Evolutionary conservation across 2,329 filamentous ascomycete genomes (phyloP).

Genomic region (Sclerotinia glacialis): DNA sequence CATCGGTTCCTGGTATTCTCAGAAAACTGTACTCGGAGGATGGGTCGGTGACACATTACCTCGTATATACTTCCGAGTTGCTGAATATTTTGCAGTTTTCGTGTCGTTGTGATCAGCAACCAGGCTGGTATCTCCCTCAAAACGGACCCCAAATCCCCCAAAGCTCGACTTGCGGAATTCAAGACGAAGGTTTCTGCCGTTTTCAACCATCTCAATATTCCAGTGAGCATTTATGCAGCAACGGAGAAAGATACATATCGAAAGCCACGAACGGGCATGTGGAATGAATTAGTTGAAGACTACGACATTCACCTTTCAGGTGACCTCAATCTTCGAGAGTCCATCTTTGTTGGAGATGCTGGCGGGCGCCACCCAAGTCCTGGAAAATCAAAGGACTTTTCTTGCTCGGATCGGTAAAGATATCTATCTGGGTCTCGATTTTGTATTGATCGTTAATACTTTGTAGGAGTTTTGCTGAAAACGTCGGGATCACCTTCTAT

Average conservation of each 20-base stretch:
- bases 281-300: constrained; percentile 62
- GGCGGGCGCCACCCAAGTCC: constrained; percentile 54
- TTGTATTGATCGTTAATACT: constrained; percentile 23
- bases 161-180: constrained; percentile 69
- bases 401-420: constrained; percentile 55
- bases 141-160: constrained; percentile 66
- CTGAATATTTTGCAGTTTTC: constrained; percentile 53
- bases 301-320: constrained; percentile 42
- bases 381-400: constrained; percentile 57
- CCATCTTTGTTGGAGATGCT: constrained; percentile 89
- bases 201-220: constrained; percentile 69
- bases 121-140: constrained; percentile 80
- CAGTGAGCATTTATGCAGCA: constrained; percentile 79
- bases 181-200: constrained; percentile 75
- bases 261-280: constrained; percentile 89
- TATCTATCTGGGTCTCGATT: neutral
- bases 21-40: constrained; percentile 64
- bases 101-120: constrained; percentile 80
- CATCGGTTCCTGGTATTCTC: constrained; percentile 64
- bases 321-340: constrained; percentile 65
- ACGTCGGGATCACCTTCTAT: constrained; percentile 74
- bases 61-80: constrained; percentile 10
- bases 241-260: constrained; percentile 78
- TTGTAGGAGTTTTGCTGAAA: constrained; percentile 74
- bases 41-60: constrained; percentile 49